Percentiles rank a stretch among this genome's conserved stretches.
Conservation (phyloP, 2,329 filamentous ascomycete species). For the Cladophialophora yegresii region DNA sequence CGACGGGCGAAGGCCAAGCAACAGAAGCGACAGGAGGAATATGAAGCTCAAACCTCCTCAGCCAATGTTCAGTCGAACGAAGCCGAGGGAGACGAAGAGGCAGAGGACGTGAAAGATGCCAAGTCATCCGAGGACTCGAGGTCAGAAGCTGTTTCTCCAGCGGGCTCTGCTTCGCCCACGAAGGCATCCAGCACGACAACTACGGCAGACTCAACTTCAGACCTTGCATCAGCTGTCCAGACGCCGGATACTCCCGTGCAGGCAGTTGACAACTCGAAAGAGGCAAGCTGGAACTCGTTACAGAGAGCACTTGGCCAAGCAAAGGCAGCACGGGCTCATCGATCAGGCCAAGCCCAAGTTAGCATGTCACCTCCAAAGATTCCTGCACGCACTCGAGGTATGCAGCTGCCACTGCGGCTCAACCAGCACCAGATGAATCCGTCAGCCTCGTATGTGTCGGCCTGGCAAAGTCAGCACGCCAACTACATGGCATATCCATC, state of each 20-base stretch:
- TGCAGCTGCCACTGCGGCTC: constrained; percentile 26
- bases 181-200: constrained; percentile 44
- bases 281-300: constrained; percentile 49
- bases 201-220: constrained; percentile 3
- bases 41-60: constrained; percentile 39
- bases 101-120: constrained; percentile 7
- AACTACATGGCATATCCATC: constrained; percentile 25
- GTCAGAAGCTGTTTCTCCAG: constrained; percentile 39
- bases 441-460: constrained; percentile 13
- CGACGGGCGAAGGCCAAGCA: constrained; percentile 56
- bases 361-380: constrained; percentile 25
- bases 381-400: constrained; percentile 27
- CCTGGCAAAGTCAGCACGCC: constrained; percentile 16
- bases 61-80: constrained; percentile 10
- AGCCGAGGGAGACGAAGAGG: constrained; percentile 6
- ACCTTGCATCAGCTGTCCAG: background rate
- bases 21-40: constrained; percentile 54
- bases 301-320: constrained; percentile 49
- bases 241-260: constrained; percentile 19
- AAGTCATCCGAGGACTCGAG: constrained; percentile 22
- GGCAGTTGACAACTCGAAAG: constrained; percentile 41
- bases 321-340: constrained; percentile 43
- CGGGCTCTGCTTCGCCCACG: constrained; percentile 36
- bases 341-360: constrained; percentile 16
- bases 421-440: constrained; percentile 14